Base-by-base conservation (phyloP, 2,329 filamentous ascomycete species). In the Emericellopsis atlantica region DNA sequence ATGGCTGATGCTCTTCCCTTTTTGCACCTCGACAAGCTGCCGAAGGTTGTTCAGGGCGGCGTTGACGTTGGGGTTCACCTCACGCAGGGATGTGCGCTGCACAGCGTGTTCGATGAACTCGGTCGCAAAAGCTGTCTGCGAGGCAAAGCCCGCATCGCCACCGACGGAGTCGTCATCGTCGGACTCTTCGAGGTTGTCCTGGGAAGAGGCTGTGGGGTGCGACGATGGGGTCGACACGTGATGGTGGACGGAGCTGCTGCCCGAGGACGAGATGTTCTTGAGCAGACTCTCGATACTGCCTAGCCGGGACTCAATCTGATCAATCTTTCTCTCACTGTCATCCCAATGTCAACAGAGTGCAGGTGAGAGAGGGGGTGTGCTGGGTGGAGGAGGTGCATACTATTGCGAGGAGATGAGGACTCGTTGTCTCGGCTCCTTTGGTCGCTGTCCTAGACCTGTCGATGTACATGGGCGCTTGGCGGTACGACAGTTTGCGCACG, bases 391-490 rank as follows among this genome's bases (percentile, higher is more conserved):
- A 32, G 14, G 16, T 15, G 61, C 70, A 48, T 56, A 76, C 72
- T 77, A 77, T 65, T 76, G 72, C 35, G 70, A 72, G 3, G 73
- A 76, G 44, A 77, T 76, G 46, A 77, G 59, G 32, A 77, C 72
- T 40, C 73, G 61, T 49, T 76, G 72, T 33, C 72, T 63, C 36
- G 63, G 58, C 50, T 76, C 72, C 51, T 70, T 73, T 22, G 70
- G 68, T 44, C 70, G 66, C 49, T 76, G 72, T 7, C 69, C 68
- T 11, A 63, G 58, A 4, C 72, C 72, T 0, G 70, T 74, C 5
- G 70, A 76, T 43, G 69, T 74, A 50, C 73, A 77, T 11, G 61
- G 51, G 8, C 72, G 62, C 45, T 67, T 68, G 23, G 71, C 69
- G 21, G 65, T 71, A 29, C 67, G 65, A 49, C 73, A 77, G 49